Conservation (phyloP, 2,329 filamentous ascomycete genomes). For the Botrytis sinoallii region DNA sequence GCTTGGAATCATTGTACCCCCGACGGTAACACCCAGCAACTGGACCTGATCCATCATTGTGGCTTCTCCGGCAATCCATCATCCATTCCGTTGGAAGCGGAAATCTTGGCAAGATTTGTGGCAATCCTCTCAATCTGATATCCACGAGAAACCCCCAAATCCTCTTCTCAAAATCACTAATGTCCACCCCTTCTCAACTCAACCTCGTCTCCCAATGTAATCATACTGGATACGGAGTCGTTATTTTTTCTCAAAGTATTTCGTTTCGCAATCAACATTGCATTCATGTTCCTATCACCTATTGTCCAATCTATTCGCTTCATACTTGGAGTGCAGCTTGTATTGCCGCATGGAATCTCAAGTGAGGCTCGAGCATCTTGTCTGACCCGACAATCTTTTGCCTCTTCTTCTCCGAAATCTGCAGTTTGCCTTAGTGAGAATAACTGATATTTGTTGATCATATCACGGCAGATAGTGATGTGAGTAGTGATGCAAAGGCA, state of each 20-base stretch:
- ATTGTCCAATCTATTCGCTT: slow-evolving; percentile 7
- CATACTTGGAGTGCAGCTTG: not conserved
- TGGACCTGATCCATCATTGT: not conserved
- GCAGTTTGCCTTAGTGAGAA: not conserved
- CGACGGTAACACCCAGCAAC: not conserved
- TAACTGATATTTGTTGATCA: not conserved
- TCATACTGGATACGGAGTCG: not conserved
- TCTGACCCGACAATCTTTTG: not conserved
- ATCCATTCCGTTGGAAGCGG: not conserved
- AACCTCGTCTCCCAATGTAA: not conserved
- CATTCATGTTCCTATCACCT: slow-evolving; percentile 1
- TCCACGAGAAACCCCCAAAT: not conserved
- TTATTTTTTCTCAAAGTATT: not conserved
- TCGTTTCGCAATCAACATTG: not conserved
- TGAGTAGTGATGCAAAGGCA: slow-evolving; percentile 1
- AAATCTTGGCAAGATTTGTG: not conserved
- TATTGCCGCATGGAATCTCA: not conserved
- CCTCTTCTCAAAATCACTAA: not conserved
- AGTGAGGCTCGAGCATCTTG: not conserved
- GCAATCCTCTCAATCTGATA: not conserved
- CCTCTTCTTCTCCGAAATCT: not conserved
- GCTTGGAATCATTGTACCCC: not conserved
- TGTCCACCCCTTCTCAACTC: not conserved
- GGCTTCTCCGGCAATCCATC: not conserved
- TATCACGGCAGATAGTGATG: not conserved